A percentile compares a stretch with the other conserved stretches of the same genome.
Conservation (phyloP, 108 stramenopile genomes). For the Nitzschia palea region DNA sequence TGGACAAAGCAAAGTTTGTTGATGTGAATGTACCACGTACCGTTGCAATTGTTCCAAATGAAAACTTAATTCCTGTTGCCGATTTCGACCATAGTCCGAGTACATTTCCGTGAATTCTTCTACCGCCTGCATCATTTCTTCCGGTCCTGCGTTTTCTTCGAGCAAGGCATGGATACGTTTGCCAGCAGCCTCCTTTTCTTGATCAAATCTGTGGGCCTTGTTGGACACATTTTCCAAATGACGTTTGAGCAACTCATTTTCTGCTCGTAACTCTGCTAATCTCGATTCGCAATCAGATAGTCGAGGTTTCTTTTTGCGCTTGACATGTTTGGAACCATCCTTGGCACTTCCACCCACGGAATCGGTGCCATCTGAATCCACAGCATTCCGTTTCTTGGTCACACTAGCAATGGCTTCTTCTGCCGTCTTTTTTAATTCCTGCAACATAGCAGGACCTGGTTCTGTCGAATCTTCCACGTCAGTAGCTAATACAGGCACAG, state of each 20-base stretch:
- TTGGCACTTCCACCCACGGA: neutral
- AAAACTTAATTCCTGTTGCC: constrained; percentile 80
- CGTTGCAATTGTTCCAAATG: constrained; percentile 83
- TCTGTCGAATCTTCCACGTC: neutral
- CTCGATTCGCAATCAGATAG: constrained; percentile 53
- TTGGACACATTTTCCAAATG: constrained; percentile 59
- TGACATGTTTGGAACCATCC: constrained; percentile 27
- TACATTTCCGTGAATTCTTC: constrained; percentile 76
- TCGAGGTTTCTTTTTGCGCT: constrained; percentile 58
- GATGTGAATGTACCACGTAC: constrained; percentile 32
- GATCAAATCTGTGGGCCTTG: constrained; percentile 37
- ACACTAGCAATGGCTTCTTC: constrained; percentile 52
- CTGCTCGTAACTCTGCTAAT: constrained; percentile 51
- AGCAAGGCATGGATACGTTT: constrained; percentile 20
- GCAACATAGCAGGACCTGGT: constrained; percentile 14
- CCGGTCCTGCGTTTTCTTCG: constrained; percentile 30
- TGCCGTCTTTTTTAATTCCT: constrained; percentile 42
- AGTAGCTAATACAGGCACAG: neutral
- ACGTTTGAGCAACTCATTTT: constrained; percentile 64
- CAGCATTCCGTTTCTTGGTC: constrained; percentile 33
- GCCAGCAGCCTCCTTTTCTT: constrained; percentile 42
- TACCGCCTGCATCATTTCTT: constrained; percentile 36
- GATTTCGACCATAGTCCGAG: constrained; percentile 78
- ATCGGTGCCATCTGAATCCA: neutral
- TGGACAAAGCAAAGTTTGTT: neutral